Percentiles rank a stretch among this genome's conserved stretches.
Conservation (phyloP, 2,329 filamentous ascomycete genomes). For the Didymella keratinophila region DNA sequence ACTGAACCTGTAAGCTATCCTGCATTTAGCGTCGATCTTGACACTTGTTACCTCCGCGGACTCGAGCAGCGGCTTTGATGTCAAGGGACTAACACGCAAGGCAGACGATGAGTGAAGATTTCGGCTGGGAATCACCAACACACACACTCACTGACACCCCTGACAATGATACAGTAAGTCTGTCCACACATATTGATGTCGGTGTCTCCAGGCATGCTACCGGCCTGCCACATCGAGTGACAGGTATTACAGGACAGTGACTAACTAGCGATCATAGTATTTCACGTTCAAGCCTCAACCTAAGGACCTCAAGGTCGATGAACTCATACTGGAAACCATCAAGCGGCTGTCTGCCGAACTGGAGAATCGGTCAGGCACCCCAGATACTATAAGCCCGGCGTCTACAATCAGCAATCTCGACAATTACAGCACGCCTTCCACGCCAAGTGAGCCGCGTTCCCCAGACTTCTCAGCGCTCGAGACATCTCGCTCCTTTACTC, state of each 20-base stretch:
- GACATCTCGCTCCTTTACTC: not conserved
- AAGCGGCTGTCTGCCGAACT: not conserved
- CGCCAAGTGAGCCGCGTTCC: not conserved
- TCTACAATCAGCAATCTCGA: not conserved
- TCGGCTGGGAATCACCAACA: not conserved
- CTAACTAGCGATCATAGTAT: not conserved
- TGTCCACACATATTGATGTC: too few relatives aligned
- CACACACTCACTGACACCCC: not conserved
- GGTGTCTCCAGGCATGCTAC: not conserved
- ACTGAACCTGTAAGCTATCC: not conserved
- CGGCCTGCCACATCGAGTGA: not conserved
- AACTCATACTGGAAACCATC: not conserved
- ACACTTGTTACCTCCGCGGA: not conserved
- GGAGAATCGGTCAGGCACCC: not conserved
- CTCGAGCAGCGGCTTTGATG: not conserved
- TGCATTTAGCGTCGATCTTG: not conserved
- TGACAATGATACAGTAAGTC: not conserved
- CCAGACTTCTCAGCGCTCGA: not conserved
- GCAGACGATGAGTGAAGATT: not conserved
- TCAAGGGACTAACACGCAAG: not conserved
- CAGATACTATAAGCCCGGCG: not conserved
- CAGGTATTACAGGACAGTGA: not conserved
- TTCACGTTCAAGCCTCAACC: not conserved
- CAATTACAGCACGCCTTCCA: not conserved
- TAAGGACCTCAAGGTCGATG: not conserved